Percentiles rank a stretch among this genome's conserved stretches.
These are phyloP conservation scores for Fusarium longipes DNA, from an alignment of 2,329 filamentous ascomycete genomes.

Conservation along the genomic window DNA sequence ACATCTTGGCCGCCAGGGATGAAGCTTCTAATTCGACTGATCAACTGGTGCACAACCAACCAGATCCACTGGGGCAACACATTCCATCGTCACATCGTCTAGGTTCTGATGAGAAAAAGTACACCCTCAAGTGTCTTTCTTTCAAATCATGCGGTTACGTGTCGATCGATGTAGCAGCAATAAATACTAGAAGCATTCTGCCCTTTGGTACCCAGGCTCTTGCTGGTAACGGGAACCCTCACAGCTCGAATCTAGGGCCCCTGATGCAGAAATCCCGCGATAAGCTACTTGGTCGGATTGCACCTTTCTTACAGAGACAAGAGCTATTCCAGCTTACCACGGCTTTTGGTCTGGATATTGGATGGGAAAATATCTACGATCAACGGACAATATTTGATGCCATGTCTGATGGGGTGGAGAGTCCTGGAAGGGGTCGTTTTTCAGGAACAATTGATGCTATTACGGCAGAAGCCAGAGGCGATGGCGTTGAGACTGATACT, in stretches of 20 bases:
- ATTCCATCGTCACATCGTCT: slow-evolving; percentile 42
- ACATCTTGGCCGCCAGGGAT: slow-evolving; percentile 29
- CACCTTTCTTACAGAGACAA: slow-evolving; percentile 43
- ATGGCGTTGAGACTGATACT: neutral
- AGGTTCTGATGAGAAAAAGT: slow-evolving; percentile 44
- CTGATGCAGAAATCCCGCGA: slow-evolving; percentile 54
- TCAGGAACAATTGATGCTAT: slow-evolving; percentile 49
- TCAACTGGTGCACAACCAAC: slow-evolving; percentile 14
- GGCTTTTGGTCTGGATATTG: slow-evolving; percentile 52
- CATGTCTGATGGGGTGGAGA: slow-evolving; percentile 50
- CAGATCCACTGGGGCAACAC: slow-evolving; percentile 26
- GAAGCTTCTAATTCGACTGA: slow-evolving; percentile 1
- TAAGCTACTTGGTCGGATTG: slow-evolving; percentile 51
- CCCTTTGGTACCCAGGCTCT: slow-evolving; percentile 41
- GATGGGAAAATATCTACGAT: slow-evolving; percentile 54
- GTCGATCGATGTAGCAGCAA: slow-evolving; percentile 51
- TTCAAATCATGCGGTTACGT: slow-evolving; percentile 73
- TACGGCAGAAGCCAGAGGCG: slow-evolving; percentile 3
- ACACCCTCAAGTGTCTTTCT: slow-evolving; percentile 55
- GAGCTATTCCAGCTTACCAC: slow-evolving; percentile 49
- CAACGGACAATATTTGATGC: slow-evolving; percentile 49
- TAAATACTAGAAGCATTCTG: slow-evolving; percentile 54
- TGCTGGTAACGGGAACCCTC: slow-evolving; percentile 38
- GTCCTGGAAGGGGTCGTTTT: slow-evolving; percentile 56
- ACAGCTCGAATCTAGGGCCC: slow-evolving; percentile 40